A percentile compares a stretch with the other conserved stretches of the same genome.
These are phyloP conservation scores for Penicillium paxilli DNA, from an alignment of 495 filamentous ascomycete species.

Conservation along the genomic window DNA sequence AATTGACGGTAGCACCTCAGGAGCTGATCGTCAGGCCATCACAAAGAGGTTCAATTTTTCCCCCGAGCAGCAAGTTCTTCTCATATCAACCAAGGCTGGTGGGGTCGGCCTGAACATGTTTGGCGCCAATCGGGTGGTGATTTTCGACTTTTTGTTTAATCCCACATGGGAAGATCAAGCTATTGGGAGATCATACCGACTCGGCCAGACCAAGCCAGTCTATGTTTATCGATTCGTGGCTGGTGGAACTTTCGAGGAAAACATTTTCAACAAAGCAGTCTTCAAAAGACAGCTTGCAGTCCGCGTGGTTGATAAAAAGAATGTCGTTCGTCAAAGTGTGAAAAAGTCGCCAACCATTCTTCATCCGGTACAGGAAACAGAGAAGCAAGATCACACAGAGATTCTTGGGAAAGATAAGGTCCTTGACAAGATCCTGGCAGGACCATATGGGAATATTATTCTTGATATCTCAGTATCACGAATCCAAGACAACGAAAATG, in stretches of 20 bases:
- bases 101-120: constrained; percentile 80
- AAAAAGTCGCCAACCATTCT: constrained; percentile 55
- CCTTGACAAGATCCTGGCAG: constrained; percentile 64
- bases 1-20: constrained; percentile 64
- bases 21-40: constrained; percentile 54
- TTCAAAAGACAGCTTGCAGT: constrained; percentile 80
- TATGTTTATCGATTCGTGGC: constrained; percentile 84
- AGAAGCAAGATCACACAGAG: constrained; percentile 50
- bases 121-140: constrained; percentile 83
- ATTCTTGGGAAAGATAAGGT: constrained; percentile 68
- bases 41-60: constrained; percentile 66
- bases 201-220: constrained; percentile 81
- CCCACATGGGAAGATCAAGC: constrained; percentile 86
- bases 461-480: constrained; percentile 55
- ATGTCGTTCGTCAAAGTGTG: constrained; percentile 57
- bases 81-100: constrained; percentile 83
- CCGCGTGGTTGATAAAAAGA: constrained; percentile 82
- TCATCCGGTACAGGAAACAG: constrained; percentile 51
- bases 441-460: constrained; percentile 35
- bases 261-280: constrained; percentile 65
- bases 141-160: constrained; percentile 83
- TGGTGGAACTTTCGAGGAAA: constrained; percentile 78
- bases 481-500: constrained; percentile 57
- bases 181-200: constrained; percentile 80
- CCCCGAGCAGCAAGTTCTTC: constrained; percentile 54